These are phyloP conservation scores for Scheffersomyces illinoinensis DNA, from an alignment of 1,139 yeast species.

Conservation along the genomic window DNA sequence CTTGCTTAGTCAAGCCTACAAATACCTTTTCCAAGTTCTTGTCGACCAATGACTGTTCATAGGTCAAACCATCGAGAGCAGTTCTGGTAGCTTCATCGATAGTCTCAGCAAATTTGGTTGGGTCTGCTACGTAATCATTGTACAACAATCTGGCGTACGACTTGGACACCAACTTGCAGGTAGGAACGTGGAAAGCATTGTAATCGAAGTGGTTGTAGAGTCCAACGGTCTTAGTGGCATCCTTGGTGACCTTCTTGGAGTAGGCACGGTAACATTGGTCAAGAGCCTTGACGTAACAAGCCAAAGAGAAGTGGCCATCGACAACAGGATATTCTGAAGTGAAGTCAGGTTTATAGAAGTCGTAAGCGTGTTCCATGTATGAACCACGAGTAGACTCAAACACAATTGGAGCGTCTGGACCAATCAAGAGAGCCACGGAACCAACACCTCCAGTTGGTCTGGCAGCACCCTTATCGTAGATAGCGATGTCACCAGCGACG, in stretches of 20 bases:
- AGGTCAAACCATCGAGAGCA: slow-evolving; percentile 56
- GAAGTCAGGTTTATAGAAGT: slow-evolving; percentile 97
- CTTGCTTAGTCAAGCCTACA: slow-evolving; percentile 74
- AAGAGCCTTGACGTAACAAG: slow-evolving; percentile 92
- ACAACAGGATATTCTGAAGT: slow-evolving; percentile 96
- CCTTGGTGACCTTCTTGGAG: slow-evolving; percentile 74
- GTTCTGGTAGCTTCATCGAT: slow-evolving; percentile 58
- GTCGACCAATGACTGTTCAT: slow-evolving; percentile 80
- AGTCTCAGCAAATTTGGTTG: slow-evolving; percentile 54
- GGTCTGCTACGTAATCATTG: slow-evolving; percentile 79
- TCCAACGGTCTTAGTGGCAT: slow-evolving; percentile 58
- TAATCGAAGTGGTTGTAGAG: slow-evolving; percentile 78
- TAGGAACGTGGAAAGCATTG: slow-evolving; percentile 98
- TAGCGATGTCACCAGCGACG: slow-evolving; percentile 97
- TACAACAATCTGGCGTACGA: slow-evolving; percentile 90
- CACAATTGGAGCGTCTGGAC: slow-evolving; percentile 97
- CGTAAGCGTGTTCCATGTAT: slow-evolving; percentile 94
- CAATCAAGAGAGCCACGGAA: slow-evolving; percentile 90
- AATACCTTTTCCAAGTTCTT: slow-evolving; percentile 83
- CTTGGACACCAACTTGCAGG: slow-evolving; percentile 92
- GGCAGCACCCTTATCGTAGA: slow-evolving; percentile 95
- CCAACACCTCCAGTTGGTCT: slow-evolving; percentile 99
- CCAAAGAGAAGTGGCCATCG: slow-evolving; percentile 93
- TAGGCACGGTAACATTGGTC: slow-evolving; percentile 84
- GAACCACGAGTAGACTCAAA: slow-evolving; percentile 88